Conservation (phyloP, 1,284 basidiomycete genomes). For the Tilletia horrida region DNA sequence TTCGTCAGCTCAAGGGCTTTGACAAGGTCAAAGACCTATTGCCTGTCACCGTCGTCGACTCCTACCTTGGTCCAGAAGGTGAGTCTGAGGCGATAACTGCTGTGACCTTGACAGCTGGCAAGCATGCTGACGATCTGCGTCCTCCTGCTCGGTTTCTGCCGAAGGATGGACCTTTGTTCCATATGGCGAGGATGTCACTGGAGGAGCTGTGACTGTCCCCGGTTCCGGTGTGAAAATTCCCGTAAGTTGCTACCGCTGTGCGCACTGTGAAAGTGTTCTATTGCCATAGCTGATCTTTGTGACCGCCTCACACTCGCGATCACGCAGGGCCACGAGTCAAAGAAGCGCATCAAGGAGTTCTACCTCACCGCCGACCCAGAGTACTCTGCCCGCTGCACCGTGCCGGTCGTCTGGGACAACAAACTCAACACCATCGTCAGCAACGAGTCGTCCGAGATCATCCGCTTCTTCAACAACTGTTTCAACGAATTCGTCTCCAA, state of each 20-base stretch:
- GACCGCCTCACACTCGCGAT: no score
- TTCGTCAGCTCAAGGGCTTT: conserved; percentile 84
- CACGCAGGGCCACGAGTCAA: conserved; percentile 47
- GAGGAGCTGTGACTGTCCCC: background rate
- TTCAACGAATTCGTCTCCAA: conserved; percentile 50
- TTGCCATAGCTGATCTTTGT: background rate
- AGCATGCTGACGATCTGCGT: no score
- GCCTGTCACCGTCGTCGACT: conserved; percentile 64
- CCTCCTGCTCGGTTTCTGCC: background rate
- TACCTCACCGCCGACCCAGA: conserved; percentile 72
- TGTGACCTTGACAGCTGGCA: background rate
- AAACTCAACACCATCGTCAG: conserved; percentile 84
- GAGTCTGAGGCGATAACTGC: background rate
- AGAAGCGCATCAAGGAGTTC: conserved; percentile 75
- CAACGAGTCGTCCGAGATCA: conserved; percentile 63
- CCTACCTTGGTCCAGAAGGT: conserved; percentile 68
- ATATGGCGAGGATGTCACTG: conserved; percentile 32
- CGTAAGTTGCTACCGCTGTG: background rate
- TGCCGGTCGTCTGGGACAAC: conserved; percentile 91
- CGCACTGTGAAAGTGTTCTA: background rate
- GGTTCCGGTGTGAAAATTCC: background rate
- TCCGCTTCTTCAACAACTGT: conserved; percentile 75
- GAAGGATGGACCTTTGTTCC: conserved; percentile 84
- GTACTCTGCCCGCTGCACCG: conserved; percentile 50
- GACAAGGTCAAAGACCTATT: conserved; percentile 73